A percentile compares a stretch with the other conserved stretches of the same genome.
phyloP scores from a whole-genome alignment of 129 eudicot genomes.

The Deinandra increscens region DNA sequence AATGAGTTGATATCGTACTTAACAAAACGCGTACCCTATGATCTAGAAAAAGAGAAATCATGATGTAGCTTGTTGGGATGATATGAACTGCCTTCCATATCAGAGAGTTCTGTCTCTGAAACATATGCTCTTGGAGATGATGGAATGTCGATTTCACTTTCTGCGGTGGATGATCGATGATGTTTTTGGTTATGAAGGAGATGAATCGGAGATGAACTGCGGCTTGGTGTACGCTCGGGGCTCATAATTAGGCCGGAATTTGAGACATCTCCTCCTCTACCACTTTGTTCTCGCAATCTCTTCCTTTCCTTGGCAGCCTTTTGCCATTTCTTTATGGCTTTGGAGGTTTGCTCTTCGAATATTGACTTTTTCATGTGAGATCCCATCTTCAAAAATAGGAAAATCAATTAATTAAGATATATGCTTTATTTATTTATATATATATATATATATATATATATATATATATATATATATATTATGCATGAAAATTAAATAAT shows the following conservation, averaged over 20 bases:
- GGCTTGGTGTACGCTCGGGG: conserved; percentile 44
- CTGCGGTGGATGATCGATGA: conserved; percentile 35
- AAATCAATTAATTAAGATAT: too few species aligned
- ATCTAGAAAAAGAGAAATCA: conserved; percentile 39
- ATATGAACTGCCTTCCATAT: conserved; percentile 46
- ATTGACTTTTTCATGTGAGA: conserved; percentile 72
- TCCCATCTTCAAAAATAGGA: conserved; percentile 89
- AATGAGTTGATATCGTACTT: background rate
- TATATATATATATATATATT: too few species aligned
- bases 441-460: too few species aligned
- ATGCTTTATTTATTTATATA: background rate
- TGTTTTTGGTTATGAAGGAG: conserved; percentile 53
- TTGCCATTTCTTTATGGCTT: conserved; percentile 80
- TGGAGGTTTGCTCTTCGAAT: conserved; percentile 74
- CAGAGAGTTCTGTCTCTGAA: conserved; percentile 51
- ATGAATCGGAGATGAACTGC: conserved; percentile 56
- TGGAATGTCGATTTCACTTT: conserved; percentile 48
- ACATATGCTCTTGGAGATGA: conserved; percentile 45
- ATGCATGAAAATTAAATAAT: too few species aligned
- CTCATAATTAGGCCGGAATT: conserved; percentile 31
- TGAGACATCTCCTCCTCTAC: conserved; percentile 19
- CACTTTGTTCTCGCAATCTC: conserved; percentile 36
- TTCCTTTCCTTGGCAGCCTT: conserved; percentile 55
- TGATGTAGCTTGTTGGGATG: conserved; percentile 15
- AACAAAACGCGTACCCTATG: conserved; percentile 23